phyloP scores from a whole-genome alignment of 2,329 filamentous ascomycete genomes.

The Venturia asperata region DNA sequence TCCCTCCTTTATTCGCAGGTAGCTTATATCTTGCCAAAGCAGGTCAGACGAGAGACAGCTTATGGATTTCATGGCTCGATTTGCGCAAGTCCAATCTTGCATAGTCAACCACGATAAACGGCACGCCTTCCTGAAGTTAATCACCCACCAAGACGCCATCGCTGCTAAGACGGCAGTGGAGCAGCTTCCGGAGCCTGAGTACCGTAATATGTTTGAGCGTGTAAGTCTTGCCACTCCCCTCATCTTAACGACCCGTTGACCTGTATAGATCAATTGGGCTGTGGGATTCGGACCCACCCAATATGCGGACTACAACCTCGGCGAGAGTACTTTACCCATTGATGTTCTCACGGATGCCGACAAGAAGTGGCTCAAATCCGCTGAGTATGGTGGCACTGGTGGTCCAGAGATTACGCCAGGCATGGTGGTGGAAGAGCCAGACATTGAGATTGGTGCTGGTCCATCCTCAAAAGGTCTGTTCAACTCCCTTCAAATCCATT shows the following conservation, averaged over 20 bases:
- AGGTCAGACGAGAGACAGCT: slow-evolving; percentile 68
- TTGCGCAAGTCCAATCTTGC: slow-evolving; percentile 87
- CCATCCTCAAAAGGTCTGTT: slow-evolving; percentile 78
- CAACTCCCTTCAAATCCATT: not conserved
- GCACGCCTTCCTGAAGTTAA: slow-evolving; percentile 98
- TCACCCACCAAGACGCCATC: slow-evolving; percentile 77
- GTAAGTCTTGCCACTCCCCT: slow-evolving; percentile 10
- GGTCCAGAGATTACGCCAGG: slow-evolving; percentile 72
- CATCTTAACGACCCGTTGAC: slow-evolving; percentile 24
- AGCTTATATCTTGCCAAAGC: slow-evolving; percentile 12
- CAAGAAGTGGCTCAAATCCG: slow-evolving; percentile 92
- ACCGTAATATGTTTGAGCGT: slow-evolving; percentile 17
- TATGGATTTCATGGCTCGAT: slow-evolving; percentile 69
- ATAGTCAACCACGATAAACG: slow-evolving; percentile 98
- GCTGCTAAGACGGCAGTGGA: slow-evolving; percentile 84
- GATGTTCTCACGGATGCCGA: slow-evolving; percentile 90
- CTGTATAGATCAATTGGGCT: slow-evolving; percentile 77
- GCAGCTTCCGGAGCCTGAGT: slow-evolving; percentile 60
- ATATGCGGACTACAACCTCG: slow-evolving; percentile 90
- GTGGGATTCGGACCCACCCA: slow-evolving; percentile 95
- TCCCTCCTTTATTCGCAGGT: slow-evolving; percentile 27
- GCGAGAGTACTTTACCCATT: slow-evolving; percentile 89
- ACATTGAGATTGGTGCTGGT: slow-evolving; percentile 96
- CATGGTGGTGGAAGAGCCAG: slow-evolving; percentile 90
- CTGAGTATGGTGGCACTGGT: slow-evolving; percentile 87